Conservation (phyloP, 2,329 filamentous ascomycete genomes). For the Cercospora berteroae region DNA sequence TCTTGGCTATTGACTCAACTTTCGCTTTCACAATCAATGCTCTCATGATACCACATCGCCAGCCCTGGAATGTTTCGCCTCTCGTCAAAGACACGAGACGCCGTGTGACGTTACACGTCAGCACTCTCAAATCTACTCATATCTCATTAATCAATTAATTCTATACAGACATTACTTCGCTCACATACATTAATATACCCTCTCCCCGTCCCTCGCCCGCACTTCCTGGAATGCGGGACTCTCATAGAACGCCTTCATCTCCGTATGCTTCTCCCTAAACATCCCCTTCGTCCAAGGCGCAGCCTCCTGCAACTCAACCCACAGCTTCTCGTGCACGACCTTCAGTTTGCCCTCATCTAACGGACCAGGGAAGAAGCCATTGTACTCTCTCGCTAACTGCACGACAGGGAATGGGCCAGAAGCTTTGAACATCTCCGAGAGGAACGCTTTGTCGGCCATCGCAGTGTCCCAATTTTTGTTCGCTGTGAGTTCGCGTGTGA, state of each 20-base stretch:
- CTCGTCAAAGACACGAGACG: background rate
- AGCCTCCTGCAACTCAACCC: slow-evolving; percentile 10
- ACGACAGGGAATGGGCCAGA: slow-evolving; percentile 20
- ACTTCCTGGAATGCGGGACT: slow-evolving; percentile 15
- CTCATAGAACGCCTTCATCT: slow-evolving; percentile 23
- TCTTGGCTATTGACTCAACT: background rate
- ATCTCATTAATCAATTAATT: background rate
- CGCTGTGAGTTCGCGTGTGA: slow-evolving; percentile 16
- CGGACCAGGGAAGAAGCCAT: slow-evolving; percentile 24
- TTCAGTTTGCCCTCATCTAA: slow-evolving; percentile 16
- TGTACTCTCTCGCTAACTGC: slow-evolving; percentile 19
- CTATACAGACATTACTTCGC: background rate
- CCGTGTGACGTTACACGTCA: background rate
- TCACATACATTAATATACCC: slow-evolving; percentile 8
- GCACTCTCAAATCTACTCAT: background rate
- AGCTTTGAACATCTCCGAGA: slow-evolving; percentile 19
- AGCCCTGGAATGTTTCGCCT: background rate
- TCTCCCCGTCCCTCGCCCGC: slow-evolving; percentile 12
- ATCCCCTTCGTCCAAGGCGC: slow-evolving; percentile 17
- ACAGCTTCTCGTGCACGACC: slow-evolving; percentile 26
- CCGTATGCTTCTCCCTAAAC: slow-evolving; percentile 20
- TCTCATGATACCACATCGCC: background rate
- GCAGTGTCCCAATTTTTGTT: slow-evolving; percentile 22
- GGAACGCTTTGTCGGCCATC: slow-evolving; percentile 25
- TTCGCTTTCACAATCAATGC: background rate